Base-by-base conservation (phyloP, 2,329 filamentous ascomycete genomes). In the Penicillium capsulatum region DNA sequence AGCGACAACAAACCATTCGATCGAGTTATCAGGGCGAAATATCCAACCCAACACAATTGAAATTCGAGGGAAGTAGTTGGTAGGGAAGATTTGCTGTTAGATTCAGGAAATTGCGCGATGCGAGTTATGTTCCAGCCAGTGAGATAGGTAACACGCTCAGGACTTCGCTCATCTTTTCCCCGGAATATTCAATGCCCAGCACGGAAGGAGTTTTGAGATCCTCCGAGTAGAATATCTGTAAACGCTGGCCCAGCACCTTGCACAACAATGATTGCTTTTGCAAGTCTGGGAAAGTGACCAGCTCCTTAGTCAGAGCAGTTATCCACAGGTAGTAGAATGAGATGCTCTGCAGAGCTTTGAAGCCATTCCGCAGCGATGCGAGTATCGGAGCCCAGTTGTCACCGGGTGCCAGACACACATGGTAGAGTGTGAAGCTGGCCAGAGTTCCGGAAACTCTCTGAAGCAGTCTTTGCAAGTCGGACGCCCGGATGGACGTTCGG, bases 21-120 rank as follows among this genome's bases (percentile, higher is more conserved):
- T 61, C 8, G 47, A 52, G 15, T 19, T 61, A 9, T 47, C 42
- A 1, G 60, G 58, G 9, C 45, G 40, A 1, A 61, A 61, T 40
- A 27, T 60, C 3, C 8, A 14, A 9, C 11, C 14, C 3, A 15
- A 22, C 5, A 9, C 19, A 5, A 22, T 22, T 22, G 9, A 22
- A 22, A 5, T 5, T 5, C 19, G 19, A 9, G 19, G 19, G 5
- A 22, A 22, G 19, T 22, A 22, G 5, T 22, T 22, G 19, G 5
- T 5, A 7, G 15, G 6, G 10, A 10, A 32, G n/a, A 29, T 27
- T 10, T 1, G 14, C 17, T 10, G 9, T 13, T 27, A 13, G 1
- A 20, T 15, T 36, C 17, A 36, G 15, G 34, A 22, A 20, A 22
- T 31, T 5, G 19, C 9, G 14, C 20, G 5, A 22, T 22, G 5